phyloP scores from a whole-genome alignment of 306 rosid species.

The Senna tora region DNA sequence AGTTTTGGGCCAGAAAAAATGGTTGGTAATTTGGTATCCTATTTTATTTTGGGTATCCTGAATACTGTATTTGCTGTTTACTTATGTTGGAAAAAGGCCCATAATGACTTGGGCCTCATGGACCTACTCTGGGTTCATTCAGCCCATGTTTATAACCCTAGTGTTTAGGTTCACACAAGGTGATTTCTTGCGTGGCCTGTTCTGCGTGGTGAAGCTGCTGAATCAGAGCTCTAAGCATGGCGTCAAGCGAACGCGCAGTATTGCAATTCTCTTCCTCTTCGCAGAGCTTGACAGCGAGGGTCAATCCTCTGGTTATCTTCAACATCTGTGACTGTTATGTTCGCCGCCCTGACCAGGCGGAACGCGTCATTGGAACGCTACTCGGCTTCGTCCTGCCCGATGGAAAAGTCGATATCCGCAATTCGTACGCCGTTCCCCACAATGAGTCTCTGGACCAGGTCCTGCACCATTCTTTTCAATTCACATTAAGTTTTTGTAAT shows the following conservation, averaged over 20 bases:
- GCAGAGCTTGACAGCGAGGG: slow-evolving; percentile 64
- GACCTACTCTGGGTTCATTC: not conserved
- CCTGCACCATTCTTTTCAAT: not conserved
- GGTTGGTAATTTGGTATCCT: no score
- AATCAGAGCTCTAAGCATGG: slow-evolving; percentile 62
- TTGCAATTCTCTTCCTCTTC: slow-evolving; percentile 72
- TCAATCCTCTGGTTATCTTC: slow-evolving; percentile 82
- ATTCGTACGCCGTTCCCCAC: slow-evolving; percentile 96
- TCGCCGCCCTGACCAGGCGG: slow-evolving; percentile 89
- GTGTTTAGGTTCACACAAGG: not conserved
- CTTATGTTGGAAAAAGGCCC: not conserved
- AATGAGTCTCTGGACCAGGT: slow-evolving; percentile 87
- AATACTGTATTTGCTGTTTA: no score
- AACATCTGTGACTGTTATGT: slow-evolving; percentile 90
- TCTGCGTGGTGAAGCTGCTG: slow-evolving; percentile 10
- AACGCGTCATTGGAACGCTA: slow-evolving; percentile 93
- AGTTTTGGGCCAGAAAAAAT: no score
- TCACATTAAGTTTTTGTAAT: not conserved
- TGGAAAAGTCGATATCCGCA: slow-evolving; percentile 84
- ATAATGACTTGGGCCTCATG: not conserved
- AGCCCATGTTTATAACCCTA: slow-evolving; percentile 47
- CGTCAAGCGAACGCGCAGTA: slow-evolving; percentile 63
- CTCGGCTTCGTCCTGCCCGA: slow-evolving; percentile 79
- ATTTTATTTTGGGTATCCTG: no score
- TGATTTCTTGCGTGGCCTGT: slow-evolving; percentile 26